Base-by-base conservation (phyloP, 495 filamentous ascomycete species). In the Haplographium delicatum region DNA sequence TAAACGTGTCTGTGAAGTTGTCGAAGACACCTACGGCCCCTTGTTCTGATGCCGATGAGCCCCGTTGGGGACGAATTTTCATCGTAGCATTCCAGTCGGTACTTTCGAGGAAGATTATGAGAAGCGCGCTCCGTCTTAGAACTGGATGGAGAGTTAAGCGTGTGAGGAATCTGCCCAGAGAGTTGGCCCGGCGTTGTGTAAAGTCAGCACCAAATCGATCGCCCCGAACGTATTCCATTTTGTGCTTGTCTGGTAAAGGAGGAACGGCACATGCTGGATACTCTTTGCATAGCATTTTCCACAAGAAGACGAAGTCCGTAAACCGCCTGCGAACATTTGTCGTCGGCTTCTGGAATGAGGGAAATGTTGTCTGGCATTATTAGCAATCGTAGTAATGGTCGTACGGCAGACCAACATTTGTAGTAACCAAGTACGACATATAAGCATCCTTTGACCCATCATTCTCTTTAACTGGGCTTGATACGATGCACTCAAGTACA, bases 361-460 rank as follows among this genome's bases (percentile, higher is more conserved):
- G 81, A 65, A 96, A 97, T 62, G 93, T 88, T 57, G 91, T 94
- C 91, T 97, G 57, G 19, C 38, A 4, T 9, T 27, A 43, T 52
- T 40, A 49, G 38, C 33, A 45, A 8, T 27, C 37, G 53, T 11
- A 15, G 24, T 19, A 26, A 18, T 5, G 11, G 22, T 23, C 20
- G 20, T 13, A 51, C 4, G 18, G 44, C 25, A 34, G 11, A 73
- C 82, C 34, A 72, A 96, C 93, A 69, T 87, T 74, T 22, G 94
- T 96, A 37, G 89, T 90, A 51, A 97, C 89, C 22, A 90, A 70
- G 68, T 97, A 98, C 6, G 91, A 96, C 42, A 97, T 84, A 72
- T 91, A 98, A 42, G 88, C 85, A 70, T 97, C 91, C 68, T 96
- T 96, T 44, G 90, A 94, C n/a, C 94, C 91, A 61, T 96, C 89